Conservation (phyloP, 305 asterid species). For the Fraxinus dipetala region DNA sequence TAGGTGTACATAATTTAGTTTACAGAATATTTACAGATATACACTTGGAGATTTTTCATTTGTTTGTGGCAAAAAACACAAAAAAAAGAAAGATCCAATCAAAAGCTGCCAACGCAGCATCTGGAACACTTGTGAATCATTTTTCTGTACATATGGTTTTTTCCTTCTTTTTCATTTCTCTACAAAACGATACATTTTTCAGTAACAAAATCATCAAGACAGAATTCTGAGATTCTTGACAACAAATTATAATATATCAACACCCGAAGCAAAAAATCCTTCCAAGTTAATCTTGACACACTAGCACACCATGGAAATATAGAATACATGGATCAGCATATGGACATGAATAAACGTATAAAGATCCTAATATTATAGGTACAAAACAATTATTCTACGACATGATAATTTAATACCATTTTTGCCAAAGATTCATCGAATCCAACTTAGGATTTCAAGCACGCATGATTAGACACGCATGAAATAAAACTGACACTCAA, state of each 20-base stretch:
- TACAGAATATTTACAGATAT: too few relatives aligned
- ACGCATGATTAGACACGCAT: neutral
- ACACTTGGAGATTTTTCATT: too few relatives aligned
- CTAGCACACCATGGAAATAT: neutral
- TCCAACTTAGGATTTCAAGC: neutral
- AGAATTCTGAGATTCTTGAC: neutral
- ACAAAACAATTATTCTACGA: neutral
- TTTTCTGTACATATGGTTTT: too few relatives aligned
- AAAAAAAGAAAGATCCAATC: too few relatives aligned
- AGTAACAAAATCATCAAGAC: neutral
- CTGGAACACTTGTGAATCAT: neutral
- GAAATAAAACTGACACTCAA: neutral
- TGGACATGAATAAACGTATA: neutral
- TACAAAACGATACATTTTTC: neutral
- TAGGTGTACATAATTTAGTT: too few relatives aligned
- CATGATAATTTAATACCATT: neutral
- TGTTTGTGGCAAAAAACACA: too few relatives aligned
- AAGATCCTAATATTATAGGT: neutral
- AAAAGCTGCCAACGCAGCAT: too few relatives aligned
- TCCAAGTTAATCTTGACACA: neutral
- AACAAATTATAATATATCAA: neutral
- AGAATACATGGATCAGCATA: neutral
- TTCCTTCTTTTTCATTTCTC: neutral
- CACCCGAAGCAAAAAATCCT: neutral
- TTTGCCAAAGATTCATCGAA: neutral